Evolutionary conservation across 2,329 filamentous ascomycete genomes (phyloP), one percentile per base, ranked within the genome.

Genomic region (Xylaria sp.): DNA sequence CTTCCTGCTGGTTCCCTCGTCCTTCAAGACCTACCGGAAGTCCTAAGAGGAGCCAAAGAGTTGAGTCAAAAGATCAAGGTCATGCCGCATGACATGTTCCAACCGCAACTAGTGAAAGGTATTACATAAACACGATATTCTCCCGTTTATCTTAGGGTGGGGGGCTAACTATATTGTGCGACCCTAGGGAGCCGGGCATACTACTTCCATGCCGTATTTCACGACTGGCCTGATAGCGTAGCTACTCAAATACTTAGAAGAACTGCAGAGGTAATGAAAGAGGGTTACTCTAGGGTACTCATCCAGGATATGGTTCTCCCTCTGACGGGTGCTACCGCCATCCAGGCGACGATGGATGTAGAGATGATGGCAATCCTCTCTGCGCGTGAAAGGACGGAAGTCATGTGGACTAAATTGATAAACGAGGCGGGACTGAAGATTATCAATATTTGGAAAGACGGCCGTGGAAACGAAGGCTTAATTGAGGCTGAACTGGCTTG

Each of bases 231-330:
- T 0, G 79, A 83, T 59, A 72, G 71, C 10, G 71, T 77, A 21
- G 76, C 77, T 0, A 23, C 69, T 4, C 50, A 69, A 18, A 82
- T 83, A 35, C 66, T 84, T 10, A 67, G 69, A 23, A 74, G 81
- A 13, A 66, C 79, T 6, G 71, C 64, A 10, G 73, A 72, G 16
- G 75, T 74, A 18, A 78, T 82, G 76, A 75, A 70, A 35, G 73
- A 66, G 55, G 75, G 79, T 57, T 79, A 82, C 68, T 82, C 80
- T 8, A 81, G 82, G 61, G 50, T 85, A 4, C 71, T 86, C 18
- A 78, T 86, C 44, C 80, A 82, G 40, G 83, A 85, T 51, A 79
- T 79, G 60, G 74, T 82, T 0, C 73, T 84, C 18, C 80, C 81
- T 3, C 77, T 80, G 9, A 76, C 68, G 1, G 76, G 76, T 0